Evolutionary conservation across 2,329 filamentous ascomycete species (phyloP).

Genomic region (Cercospora zeina): DNA sequence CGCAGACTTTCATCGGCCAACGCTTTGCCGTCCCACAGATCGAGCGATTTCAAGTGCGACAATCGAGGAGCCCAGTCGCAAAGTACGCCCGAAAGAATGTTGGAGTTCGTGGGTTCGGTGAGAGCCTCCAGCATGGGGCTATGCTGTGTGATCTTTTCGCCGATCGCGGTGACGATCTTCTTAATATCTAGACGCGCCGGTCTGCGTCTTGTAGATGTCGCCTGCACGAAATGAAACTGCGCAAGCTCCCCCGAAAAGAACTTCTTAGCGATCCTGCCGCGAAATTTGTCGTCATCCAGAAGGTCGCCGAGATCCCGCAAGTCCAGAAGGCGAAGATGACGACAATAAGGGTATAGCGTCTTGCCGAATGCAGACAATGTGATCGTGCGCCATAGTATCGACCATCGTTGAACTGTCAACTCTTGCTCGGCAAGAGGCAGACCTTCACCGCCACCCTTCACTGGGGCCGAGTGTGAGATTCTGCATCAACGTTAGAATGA

Average conservation of each 20-base stretch:
- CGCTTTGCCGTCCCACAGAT: constrained; percentile 61
- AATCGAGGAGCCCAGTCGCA: constrained; percentile 61
- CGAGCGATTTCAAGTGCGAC: constrained; percentile 59
- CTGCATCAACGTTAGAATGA: constrained; percentile 33
- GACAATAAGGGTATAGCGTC: constrained; percentile 68
- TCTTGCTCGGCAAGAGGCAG: constrained; percentile 47
- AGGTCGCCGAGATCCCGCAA: constrained; percentile 62
- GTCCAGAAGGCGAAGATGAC: constrained; percentile 65
- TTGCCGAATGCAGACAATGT: constrained; percentile 63
- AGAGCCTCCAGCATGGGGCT: constrained; percentile 56
- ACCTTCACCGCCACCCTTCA: constrained; percentile 49
- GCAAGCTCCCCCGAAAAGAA: constrained; percentile 55
- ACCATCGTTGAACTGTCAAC: constrained; percentile 58
- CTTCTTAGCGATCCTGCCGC: constrained; percentile 58
- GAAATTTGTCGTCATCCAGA: constrained; percentile 62
- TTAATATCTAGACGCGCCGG: constrained; percentile 44
- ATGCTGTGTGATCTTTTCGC: constrained; percentile 45
- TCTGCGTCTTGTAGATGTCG: constrained; percentile 30
- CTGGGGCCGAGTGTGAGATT: constrained; percentile 47
- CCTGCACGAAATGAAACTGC: constrained; percentile 45
- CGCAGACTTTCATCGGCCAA: constrained; percentile 57
- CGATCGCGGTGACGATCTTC: constrained; percentile 51
- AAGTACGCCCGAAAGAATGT: constrained; percentile 58
- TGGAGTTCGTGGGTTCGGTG: constrained; percentile 38
- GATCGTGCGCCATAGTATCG: constrained; percentile 67